Evolutionary conservation across 192 early-diverging fungal genomes (phyloP).

Genomic region (Coemansia sp.): DNA sequence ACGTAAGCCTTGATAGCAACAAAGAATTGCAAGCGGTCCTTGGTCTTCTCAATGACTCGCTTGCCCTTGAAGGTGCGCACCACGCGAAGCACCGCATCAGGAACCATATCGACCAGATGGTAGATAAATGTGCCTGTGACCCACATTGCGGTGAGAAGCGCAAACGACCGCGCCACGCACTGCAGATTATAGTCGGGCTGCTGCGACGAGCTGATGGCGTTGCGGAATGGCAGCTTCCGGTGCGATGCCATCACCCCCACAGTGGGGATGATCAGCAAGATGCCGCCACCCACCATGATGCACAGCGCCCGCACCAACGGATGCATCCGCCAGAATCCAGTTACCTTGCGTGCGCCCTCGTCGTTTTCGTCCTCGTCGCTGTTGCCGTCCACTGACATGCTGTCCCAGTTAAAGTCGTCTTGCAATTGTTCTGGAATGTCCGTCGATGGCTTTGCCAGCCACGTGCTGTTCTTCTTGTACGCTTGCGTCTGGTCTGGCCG

Average conservation of each 20-base stretch:
- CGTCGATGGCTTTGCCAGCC: constrained; percentile 37
- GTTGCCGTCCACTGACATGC: constrained; percentile 20
- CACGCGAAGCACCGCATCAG: constrained; percentile 57
- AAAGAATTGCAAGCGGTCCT: constrained; percentile 60
- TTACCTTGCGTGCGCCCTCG: constrained; percentile 29
- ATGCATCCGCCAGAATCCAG: constrained; percentile 59
- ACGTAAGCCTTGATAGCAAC: constrained; percentile 59
- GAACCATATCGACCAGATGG: constrained; percentile 61
- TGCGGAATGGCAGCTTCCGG: constrained; percentile 36
- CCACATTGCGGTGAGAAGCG: constrained; percentile 54
- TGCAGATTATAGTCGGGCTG: constrained; percentile 39
- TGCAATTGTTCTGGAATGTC: constrained; percentile 41
- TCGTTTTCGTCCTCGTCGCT: constrained; percentile 21
- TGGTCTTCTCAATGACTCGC: constrained; percentile 54
- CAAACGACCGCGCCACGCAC: constrained; percentile 53
- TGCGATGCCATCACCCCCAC: constrained; percentile 56
- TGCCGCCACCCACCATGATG: constrained; percentile 59
- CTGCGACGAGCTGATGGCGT: constrained; percentile 9
- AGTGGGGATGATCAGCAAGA: constrained; percentile 58
- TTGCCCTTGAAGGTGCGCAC: constrained; percentile 52
- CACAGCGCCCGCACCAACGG: constrained; percentile 59
- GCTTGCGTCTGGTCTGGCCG: too few relatives aligned
- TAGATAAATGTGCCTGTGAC: constrained; percentile 57
- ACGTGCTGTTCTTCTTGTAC: neutral
- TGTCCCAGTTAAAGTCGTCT: constrained; percentile 58